phyloP scores from a whole-genome alignment of 1,284 basidiomycete species.

The Marasmius tenuissimus region DNA sequence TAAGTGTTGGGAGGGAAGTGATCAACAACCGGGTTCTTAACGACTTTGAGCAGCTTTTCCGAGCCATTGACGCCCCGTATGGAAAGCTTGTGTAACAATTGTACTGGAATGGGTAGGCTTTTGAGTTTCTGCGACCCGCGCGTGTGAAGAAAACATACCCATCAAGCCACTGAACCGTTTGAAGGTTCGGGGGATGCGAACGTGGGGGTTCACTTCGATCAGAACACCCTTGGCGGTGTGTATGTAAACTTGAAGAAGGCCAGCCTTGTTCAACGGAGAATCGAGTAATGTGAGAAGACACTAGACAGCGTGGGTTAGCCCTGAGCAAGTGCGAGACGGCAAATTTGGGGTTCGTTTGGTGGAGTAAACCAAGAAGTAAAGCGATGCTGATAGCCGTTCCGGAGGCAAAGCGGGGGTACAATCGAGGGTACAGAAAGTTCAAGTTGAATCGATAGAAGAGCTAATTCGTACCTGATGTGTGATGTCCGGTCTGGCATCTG shows the following conservation, averaged over 20 bases:
- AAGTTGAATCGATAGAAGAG: constrained; percentile 12
- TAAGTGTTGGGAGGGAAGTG: constrained; percentile 95
- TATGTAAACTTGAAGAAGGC: constrained; percentile 96
- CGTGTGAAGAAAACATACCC: constrained; percentile 58
- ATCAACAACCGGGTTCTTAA: constrained; percentile 97
- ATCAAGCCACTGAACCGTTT: constrained; percentile 98
- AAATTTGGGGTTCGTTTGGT: not conserved
- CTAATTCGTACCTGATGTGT: constrained; percentile 83
- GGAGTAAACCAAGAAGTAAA: not conserved
- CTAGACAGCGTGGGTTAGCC: constrained; percentile 37
- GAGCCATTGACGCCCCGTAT: constrained; percentile 96
- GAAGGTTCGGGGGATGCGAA: constrained; percentile 97
- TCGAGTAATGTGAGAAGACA: constrained; percentile 96
- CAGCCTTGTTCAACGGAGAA: constrained; percentile 97
- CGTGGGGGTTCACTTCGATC: constrained; percentile 98
- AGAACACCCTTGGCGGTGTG: constrained; percentile 96
- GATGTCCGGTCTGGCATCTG: constrained; percentile 97
- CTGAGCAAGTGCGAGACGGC: constrained; percentile 2
- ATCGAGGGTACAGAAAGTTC: constrained; percentile 1
- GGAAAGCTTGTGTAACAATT: constrained; percentile 94
- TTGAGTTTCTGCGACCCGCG: not conserved
- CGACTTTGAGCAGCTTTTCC: constrained; percentile 95
- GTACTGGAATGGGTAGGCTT: constrained; percentile 57
- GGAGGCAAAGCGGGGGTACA: too few relatives aligned
- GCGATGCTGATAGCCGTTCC: not conserved